Base-by-base conservation (phyloP, 2,329 filamentous ascomycete genomes). In the Microdochium paspali region DNA sequence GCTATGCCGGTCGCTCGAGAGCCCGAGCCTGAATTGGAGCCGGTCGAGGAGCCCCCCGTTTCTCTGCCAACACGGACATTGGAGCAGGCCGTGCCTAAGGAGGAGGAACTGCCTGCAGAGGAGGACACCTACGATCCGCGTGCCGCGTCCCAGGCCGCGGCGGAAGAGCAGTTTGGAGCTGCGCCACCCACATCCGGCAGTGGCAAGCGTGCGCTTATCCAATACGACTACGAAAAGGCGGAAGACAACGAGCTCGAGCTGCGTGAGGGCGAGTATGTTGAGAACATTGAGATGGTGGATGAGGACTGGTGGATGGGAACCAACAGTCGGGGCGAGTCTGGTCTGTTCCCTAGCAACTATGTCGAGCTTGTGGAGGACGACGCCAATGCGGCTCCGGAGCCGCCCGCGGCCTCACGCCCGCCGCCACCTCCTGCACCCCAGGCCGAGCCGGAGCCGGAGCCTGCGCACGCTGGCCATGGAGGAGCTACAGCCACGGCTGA, bases 261-360 rank as follows among this genome's bases (percentile, higher is more conserved):
- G 18, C 76, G 79, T 24, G 93, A 98, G 67, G 90, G 90, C 52
- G 87, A 96, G 58, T 80, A 84, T 53, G 85, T 98, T 31, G 90
- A 79, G 23, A 85, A 95, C 62, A 95, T 98, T 58, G 89, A 97
- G 53, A 94, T 94, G 87, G 89, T 98, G 2, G 93, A 97, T 57
- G 86, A 94, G 46, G 91, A 98, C 63, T 98, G 93, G 93, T 98
- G 93, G 93, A 86, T 95, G 79, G 93, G 94, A 40, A 87, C 85
- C 55, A 98, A 97, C 70, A 71, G 77, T 21, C 76, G 74, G 51
- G 93, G 93, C 57, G 89, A 96, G 66, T 84, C 76, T 49, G 93
- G 93, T 44, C 74, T 98, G 30, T 97, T 98, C 75, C 93, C 93
- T 4, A 93, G 88, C 70, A 97, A 96, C 73, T 98, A 98, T 56